Evolutionary conservation across 179 eudicot genomes (phyloP).

Genomic region (Nepenthes alata): DNA sequence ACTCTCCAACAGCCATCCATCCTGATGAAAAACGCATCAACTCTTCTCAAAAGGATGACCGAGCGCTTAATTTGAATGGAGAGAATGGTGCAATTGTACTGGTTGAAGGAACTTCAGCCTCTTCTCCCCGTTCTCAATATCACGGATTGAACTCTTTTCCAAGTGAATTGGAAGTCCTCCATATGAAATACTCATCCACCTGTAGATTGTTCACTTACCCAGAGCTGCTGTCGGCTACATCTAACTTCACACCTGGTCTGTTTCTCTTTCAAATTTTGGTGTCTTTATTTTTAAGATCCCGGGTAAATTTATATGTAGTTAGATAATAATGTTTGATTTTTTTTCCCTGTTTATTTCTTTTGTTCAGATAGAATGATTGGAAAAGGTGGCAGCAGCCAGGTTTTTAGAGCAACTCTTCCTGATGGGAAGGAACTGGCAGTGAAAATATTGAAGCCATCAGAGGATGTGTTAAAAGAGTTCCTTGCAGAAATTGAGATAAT

Average conservation of each 20-base stretch:
- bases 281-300: background rate
- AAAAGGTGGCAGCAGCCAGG: constrained; percentile 43
- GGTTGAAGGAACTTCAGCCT: constrained; percentile 10
- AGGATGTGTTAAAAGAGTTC: constrained; percentile 29
- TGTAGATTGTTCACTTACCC: constrained; percentile 33
- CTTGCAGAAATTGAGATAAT: constrained; percentile 33
- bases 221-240: constrained; percentile 36
- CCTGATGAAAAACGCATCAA: constrained; percentile 26
- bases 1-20: constrained; percentile 25
- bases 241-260: constrained; percentile 29
- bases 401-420: constrained; percentile 30
- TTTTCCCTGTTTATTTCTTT: constrained; percentile 1
- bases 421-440: constrained; percentile 40
- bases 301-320: background rate
- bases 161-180: constrained; percentile 24
- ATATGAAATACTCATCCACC: constrained; percentile 33
- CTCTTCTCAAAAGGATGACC: constrained; percentile 18
- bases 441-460: constrained; percentile 37
- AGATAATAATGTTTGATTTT: background rate
- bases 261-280: constrained; percentile 7
- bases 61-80: constrained; percentile 12
- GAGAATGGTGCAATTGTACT: constrained; percentile 25
- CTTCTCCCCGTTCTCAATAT: constrained; percentile 18
- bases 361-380: constrained; percentile 32
- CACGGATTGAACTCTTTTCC: constrained; percentile 15